Base-by-base conservation (phyloP, 495 filamentous ascomycete genomes). In the Xylaria castorea region DNA sequence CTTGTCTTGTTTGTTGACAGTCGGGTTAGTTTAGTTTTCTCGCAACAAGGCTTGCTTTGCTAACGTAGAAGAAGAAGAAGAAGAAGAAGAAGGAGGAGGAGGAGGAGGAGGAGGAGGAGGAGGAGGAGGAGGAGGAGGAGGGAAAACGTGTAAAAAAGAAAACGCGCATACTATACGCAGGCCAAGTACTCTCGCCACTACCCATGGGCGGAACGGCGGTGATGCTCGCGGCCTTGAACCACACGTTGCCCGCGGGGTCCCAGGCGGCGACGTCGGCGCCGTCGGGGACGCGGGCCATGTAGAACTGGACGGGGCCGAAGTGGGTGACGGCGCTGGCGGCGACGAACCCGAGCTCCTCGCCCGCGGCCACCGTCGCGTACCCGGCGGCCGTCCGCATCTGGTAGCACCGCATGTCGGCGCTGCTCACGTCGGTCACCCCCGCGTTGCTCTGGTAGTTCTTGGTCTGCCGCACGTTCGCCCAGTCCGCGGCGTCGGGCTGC, bases 151-250 rank as follows among this genome's bases (percentile, higher is more conserved):
- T 36, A 36, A 36, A 36, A 36, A 12, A 12, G n/a, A 51, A 20
- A 27, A 44, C 9, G 25, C 1, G 70, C 80, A 7, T 62, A 85
- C 81, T 78, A 63, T 83, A 82, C 16, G 81, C 78, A 7, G 81
- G 82, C 82, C 82, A 84, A 8, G 78, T 81, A 2, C 73, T 74
- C 60, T 79, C 81, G 42, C 72, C 73, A 0, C 76, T 74, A 0
- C 75, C 78, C 46, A 71, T 63, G 5, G 62, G 78, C 73, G 57
- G 81, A 18, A 65, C 75, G 8, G 77, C 82, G 3, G 73, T 76
- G 66, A 84, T 83, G 63, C 75, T 77, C 16, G 71, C 80, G 20
- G 83, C 81, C 77, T 87, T 87, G 75, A 86, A 86, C 86, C 84
- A 87, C 1, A 86, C 84, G 44, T 82, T 80, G 1, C 85, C 84